A percentile compares a stretch with the other conserved stretches of the same genome.
These are phyloP conservation scores for Paraphaeosphaeria minitans DNA, from an alignment of 2,329 filamentous ascomycete genomes.

Conservation along the genomic window DNA sequence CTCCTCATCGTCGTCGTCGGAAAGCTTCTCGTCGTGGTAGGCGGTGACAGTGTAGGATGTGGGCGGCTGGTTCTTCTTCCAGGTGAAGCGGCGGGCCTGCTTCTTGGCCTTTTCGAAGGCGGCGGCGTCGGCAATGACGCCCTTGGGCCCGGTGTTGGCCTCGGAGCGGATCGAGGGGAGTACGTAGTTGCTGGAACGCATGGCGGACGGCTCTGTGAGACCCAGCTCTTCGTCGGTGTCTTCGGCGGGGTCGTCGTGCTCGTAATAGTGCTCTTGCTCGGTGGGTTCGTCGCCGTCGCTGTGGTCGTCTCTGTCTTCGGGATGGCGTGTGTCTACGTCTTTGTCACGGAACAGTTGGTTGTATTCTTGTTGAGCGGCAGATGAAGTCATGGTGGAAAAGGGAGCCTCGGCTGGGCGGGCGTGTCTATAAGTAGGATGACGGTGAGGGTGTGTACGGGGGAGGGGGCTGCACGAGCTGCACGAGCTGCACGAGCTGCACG, in stretches of 20 bases:
- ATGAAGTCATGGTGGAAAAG: constrained; percentile 48
- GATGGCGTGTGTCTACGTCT: constrained; percentile 49
- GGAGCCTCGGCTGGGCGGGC: constrained; percentile 15
- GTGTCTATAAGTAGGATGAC: constrained; percentile 32
- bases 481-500: not conserved
- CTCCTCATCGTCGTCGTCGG: constrained; percentile 62
- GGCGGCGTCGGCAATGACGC: constrained; percentile 82
- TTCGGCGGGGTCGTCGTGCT: constrained; percentile 60
- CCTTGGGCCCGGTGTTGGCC: constrained; percentile 80
- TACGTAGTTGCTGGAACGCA: constrained; percentile 62
- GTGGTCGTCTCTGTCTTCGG: constrained; percentile 59
- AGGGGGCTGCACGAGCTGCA: not conserved
- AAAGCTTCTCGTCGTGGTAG: constrained; percentile 57
- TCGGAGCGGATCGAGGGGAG: constrained; percentile 68
- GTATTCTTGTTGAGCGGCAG: constrained; percentile 57
- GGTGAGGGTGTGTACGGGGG: constrained; percentile 15
- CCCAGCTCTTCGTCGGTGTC: constrained; percentile 57
- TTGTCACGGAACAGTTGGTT: constrained; percentile 57
- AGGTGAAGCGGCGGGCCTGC: constrained; percentile 44
- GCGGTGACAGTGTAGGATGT: constrained; percentile 34
- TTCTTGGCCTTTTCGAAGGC: constrained; percentile 70
- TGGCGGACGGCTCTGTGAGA: constrained; percentile 49
- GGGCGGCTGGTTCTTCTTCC: constrained; percentile 32
- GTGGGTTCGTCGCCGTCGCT: constrained; percentile 62
- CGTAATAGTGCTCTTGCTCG: constrained; percentile 56